These are phyloP conservation scores for Sorghum bicolor DNA, from an alignment of 176 grass and related monocot species.

Conservation along the genomic window Sorghum_bicolor_NCBIv3 NC_012874.2:3534001-3534500, in stretches of 20 bases:
- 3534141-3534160: conserved; percentile 57
- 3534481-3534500: conserved; percentile 49
- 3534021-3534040: conserved; percentile 60
- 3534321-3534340: background rate
- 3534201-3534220: conserved; percentile 37
- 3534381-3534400: conserved; percentile 43
- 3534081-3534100: conserved; percentile 40
- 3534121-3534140: conserved; percentile 71
- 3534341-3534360: background rate
- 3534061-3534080: conserved; percentile 34
- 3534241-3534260: conserved; percentile 56
- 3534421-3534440: conserved; percentile 32
- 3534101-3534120: conserved; percentile 43
- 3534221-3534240: conserved; percentile 27
- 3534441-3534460: conserved; percentile 55
- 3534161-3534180: conserved; percentile 35
- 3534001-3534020: conserved; percentile 45
- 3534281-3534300: conserved; percentile 47
- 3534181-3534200: conserved; percentile 38
- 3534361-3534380: conserved; percentile 47
- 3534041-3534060: conserved; percentile 54
- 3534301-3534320: conserved; percentile 49
- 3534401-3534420: background rate
- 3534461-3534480: conserved; percentile 46
- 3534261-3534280: conserved; percentile 42